phyloP scores from a whole-genome alignment of 257 asterid genomes.

The Craterostigma plantagineum region DNA sequence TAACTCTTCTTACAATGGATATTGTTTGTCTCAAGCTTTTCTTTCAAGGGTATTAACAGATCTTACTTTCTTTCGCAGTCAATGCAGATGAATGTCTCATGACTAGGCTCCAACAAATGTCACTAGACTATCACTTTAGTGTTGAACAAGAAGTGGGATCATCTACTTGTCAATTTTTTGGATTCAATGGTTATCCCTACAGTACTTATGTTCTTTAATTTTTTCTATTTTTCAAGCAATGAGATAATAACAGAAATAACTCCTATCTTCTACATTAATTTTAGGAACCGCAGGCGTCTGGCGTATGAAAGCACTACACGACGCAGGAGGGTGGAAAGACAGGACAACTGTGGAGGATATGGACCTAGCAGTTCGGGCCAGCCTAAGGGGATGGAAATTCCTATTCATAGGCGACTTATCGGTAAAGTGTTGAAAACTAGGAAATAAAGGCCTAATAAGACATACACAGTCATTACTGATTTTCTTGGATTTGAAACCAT shows the following conservation, averaged over 20 bases:
- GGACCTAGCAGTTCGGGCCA: conserved; percentile 53
- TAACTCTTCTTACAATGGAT: not conserved
- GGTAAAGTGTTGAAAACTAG: conserved; percentile 13
- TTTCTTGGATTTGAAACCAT: not conserved
- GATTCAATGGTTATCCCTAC: conserved; percentile 36
- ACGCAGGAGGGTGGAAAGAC: conserved; percentile 62
- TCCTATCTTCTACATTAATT: not conserved
- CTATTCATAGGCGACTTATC: conserved; percentile 31
- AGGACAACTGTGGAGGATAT: conserved; percentile 52
- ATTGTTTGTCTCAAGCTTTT: not conserved
- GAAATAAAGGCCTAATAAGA: not conserved
- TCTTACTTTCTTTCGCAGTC: conserved; percentile 13
- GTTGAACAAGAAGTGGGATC: conserved; percentile 74
- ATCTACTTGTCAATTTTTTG: conserved; percentile 34
- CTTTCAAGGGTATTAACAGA: conserved; percentile 6
- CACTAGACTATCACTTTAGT: conserved; percentile 46
- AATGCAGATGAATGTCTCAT: conserved; percentile 57
- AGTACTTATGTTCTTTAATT: conserved; percentile 5
- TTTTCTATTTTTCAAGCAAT: conserved; percentile 2
- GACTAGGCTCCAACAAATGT: conserved; percentile 64
- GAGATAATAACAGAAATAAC: not conserved
- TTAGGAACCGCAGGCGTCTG: conserved; percentile 57
- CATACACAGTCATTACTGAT: too few relatives aligned
- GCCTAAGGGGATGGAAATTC: conserved; percentile 55
- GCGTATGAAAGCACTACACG: conserved; percentile 36